Base-by-base conservation (phyloP, 139 green algal genomes). In the Bryopsis sp. region DNA sequence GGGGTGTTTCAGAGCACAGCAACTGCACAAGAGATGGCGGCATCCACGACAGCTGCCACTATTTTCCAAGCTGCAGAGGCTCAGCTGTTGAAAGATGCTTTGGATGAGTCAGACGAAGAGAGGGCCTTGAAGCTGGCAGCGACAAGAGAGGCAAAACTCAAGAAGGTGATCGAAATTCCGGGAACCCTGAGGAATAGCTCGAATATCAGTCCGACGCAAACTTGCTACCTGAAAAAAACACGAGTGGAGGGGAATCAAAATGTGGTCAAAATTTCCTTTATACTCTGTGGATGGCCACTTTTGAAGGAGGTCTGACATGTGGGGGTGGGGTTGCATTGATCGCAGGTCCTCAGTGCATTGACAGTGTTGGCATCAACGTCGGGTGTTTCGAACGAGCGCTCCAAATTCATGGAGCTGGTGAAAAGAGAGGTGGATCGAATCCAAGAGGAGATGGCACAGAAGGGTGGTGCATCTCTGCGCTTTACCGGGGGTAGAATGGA, bases 351-450 rank as follows among this genome's bases (percentile, higher is more conserved):
- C 34, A 59, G 28, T 64, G 64, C 47, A n/a, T 68, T 59, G 64
- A n/a, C 46, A 34, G 46, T 64, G 37, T 68, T 61, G n/a, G 26
- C 43, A 32, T 71, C 47, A 29, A 46, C 32, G 5, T 64, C 43
- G 26, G 82, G 82, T 22, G 89, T 95, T n/a, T 75, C 74, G 31
- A 78, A 72, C 31, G 89, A 95, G 82, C 84, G 89, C 32, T 74
- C 76, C 38, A 62, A 78, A 43, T 95, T 95, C 81, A 88, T 95
- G 88, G 72, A 90, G 34, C 74, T 95, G 66, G 87, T 95, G 60
- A 71, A 81, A 33, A 82, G 78, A 6, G 86, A 94, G 79, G 87
- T 95, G 28, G 59, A 80, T 5, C 74, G 85, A 7, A 43, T 67
- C 28, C 59, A 67, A 47, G 59, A 32, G 11, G 59, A 67, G 11